These are phyloP conservation scores for Fallopia convolvulus DNA, from an alignment of 148 eudicot species.

Conservation along the genomic window DNA sequence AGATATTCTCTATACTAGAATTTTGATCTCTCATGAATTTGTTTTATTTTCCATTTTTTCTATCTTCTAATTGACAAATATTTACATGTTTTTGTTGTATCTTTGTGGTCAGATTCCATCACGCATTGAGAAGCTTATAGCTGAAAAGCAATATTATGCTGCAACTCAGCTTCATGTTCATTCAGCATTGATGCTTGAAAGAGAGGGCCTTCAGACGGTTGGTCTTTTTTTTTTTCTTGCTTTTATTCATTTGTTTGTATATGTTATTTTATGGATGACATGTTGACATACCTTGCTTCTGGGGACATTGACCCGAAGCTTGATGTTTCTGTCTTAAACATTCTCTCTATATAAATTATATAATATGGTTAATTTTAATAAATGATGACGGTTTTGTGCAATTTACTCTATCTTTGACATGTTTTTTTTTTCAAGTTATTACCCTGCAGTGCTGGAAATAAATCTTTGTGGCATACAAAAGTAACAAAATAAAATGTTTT, in stretches of 20 bases:
- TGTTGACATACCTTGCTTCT: not conserved
- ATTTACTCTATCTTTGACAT: not conserved
- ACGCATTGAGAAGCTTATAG: conserved; percentile 86
- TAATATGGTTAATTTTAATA: not conserved
- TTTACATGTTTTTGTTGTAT: not conserved
- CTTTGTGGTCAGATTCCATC: conserved; percentile 58
- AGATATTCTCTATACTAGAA: not conserved
- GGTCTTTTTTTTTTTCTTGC: conserved; percentile 19
- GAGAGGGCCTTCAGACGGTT: conserved; percentile 99
- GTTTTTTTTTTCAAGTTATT: not conserved
- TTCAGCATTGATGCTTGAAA: conserved; percentile 89
- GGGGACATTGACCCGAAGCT: too few species aligned
- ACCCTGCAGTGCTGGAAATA: not conserved
- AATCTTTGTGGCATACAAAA: conserved; percentile 3
- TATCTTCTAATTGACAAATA: not conserved
- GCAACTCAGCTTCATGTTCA: conserved; percentile 93
- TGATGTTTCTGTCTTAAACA: conserved; percentile 4
- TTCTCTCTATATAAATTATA: not conserved
- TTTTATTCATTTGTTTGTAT: not conserved
- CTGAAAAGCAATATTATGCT: conserved; percentile 90
- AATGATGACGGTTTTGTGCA: not conserved
- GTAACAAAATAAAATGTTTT: not conserved
- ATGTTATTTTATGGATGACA: not conserved
- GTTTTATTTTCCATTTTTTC: not conserved
- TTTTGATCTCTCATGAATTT: not conserved